Evolutionary conservation across 2,329 filamentous ascomycete genomes (phyloP).

Genomic region (Sclerotinia trifoliorum): DNA sequence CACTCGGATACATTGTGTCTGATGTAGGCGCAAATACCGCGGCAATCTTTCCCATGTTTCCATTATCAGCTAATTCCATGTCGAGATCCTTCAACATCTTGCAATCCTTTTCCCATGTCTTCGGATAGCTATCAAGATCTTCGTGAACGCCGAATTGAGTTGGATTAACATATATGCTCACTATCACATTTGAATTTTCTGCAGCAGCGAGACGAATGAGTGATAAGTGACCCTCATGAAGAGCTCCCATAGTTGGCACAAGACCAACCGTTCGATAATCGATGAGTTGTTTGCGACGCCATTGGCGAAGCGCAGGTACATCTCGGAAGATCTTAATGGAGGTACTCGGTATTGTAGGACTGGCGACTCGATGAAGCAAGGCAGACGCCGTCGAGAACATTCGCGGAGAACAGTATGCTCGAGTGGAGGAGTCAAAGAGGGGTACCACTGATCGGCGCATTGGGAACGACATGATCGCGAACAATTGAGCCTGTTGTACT

Average conservation of each 20-base stretch:
- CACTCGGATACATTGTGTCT: slow-evolving; percentile 80
- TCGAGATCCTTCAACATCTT: slow-evolving; percentile 66
- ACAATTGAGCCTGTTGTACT: background rate
- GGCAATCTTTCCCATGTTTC: slow-evolving; percentile 64
- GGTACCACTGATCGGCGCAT: slow-evolving; percentile 1
- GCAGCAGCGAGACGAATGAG: slow-evolving; percentile 79
- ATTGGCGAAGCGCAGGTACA: slow-evolving; percentile 67
- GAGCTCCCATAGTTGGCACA: slow-evolving; percentile 95
- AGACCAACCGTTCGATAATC: slow-evolving; percentile 75
- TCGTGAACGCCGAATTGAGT: slow-evolving; percentile 91
- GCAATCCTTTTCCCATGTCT: slow-evolving; percentile 81
- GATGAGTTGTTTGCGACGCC: slow-evolving; percentile 64
- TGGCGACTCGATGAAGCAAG: slow-evolving; percentile 27
- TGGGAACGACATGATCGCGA: slow-evolving; percentile 1
- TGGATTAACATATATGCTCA: slow-evolving; percentile 94
- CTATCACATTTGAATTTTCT: slow-evolving; percentile 83
- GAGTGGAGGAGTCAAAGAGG: slow-evolving; percentile 13
- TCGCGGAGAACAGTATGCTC: slow-evolving; percentile 22
- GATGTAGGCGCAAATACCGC: slow-evolving; percentile 87
- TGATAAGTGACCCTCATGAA: slow-evolving; percentile 88
- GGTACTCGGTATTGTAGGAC: slow-evolving; percentile 49
- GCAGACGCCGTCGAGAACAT: slow-evolving; percentile 25
- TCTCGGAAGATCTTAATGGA: slow-evolving; percentile 73
- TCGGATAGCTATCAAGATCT: slow-evolving; percentile 84
- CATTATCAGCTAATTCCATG: slow-evolving; percentile 64